These are phyloP conservation scores for Kentomonas sorsogonicus DNA, from an alignment of 208 protist species.

Conservation along the genomic window DNA sequence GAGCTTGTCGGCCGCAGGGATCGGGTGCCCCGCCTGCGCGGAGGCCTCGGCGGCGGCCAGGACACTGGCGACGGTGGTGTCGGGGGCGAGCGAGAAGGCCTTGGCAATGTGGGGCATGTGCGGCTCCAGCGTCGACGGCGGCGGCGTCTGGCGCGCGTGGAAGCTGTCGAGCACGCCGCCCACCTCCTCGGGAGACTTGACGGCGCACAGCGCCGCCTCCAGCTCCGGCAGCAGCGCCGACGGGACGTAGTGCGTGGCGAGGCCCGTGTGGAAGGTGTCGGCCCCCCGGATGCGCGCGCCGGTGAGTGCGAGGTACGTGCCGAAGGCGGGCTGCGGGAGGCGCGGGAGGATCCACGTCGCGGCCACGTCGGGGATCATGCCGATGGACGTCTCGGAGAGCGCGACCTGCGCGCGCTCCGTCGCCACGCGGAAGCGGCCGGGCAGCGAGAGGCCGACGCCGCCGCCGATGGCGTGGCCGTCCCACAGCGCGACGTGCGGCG, in stretches of 20 bases:
- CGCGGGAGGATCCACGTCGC: conserved; percentile 67
- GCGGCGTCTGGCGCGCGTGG: conserved; percentile 24
- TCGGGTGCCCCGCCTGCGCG: too few species aligned
- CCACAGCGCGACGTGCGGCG: conserved; percentile 65
- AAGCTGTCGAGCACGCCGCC: conserved; percentile 42
- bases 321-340: conserved; percentile 33
- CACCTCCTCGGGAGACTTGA: conserved; percentile 23
- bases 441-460: conserved; percentile 70
- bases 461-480: conserved; percentile 82
- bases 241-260: conserved; percentile 81
- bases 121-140: conserved; percentile 34
- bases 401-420: conserved; percentile 75
- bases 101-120: conserved; percentile 26
- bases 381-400: conserved; percentile 85
- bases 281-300: conserved; percentile 64
- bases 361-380: conserved; percentile 76
- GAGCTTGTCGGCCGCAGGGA: conserved; percentile 23
- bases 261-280: conserved; percentile 56
- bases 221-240: conserved; percentile 37
- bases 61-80: conserved; percentile 39
- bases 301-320: conserved; percentile 75
- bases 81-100: conserved; percentile 26
- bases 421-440: conserved; percentile 63
- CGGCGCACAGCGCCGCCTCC: conserved; percentile 41
- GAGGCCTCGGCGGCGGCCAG: too few species aligned